Evolutionary conservation across 208 protist species (phyloP).

Genomic region (Vickermania ingenoplastis): DNA sequence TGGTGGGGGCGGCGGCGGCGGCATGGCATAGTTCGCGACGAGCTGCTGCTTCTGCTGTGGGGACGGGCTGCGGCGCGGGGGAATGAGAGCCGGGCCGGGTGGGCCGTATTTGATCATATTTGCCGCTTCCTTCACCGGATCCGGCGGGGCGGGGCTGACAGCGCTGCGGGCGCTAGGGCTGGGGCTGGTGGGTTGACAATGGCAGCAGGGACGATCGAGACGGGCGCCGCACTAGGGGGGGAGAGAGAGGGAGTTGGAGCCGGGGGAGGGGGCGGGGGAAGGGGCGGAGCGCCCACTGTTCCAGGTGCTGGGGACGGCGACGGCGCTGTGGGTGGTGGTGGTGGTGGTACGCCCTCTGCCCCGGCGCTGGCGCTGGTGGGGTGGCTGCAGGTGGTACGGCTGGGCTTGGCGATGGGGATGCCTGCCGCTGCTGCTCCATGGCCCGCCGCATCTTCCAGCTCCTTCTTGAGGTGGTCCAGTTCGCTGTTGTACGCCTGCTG

Average conservation of each 20-base stretch:
- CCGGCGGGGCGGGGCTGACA: too few relatives aligned
- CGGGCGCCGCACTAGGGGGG: not conserved
- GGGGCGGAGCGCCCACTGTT: constrained; percentile 5
- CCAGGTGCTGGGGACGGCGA: not conserved
- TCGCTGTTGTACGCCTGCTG: constrained; percentile 7
- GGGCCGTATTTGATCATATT: constrained; percentile 1
- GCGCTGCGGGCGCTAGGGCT: too few relatives aligned
- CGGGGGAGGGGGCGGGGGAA: not conserved
- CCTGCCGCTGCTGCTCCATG: constrained; percentile 9
- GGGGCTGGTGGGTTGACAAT: not conserved
- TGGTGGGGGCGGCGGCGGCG: not conserved
- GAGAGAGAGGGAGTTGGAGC: not conserved
- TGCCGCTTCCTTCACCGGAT: constrained; percentile 2
- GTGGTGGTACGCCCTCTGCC: too few relatives aligned
- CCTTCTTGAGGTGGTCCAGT: not conserved
- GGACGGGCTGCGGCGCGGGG: not conserved
- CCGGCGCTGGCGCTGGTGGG: not conserved
- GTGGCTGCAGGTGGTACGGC: not conserved
- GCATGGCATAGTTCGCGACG: not conserved
- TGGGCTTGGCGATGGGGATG: not conserved
- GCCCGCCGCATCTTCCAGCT: not conserved
- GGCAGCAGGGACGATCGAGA: not conserved
- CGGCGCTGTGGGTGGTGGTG: not conserved
- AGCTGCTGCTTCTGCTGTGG: not conserved
- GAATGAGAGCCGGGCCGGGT: not conserved